Percentiles rank a stretch among this genome's conserved stretches.
Evolutionary conservation across 495 filamentous ascomycete species (phyloP).

Genomic region (Emericellopsis terricola): DNA sequence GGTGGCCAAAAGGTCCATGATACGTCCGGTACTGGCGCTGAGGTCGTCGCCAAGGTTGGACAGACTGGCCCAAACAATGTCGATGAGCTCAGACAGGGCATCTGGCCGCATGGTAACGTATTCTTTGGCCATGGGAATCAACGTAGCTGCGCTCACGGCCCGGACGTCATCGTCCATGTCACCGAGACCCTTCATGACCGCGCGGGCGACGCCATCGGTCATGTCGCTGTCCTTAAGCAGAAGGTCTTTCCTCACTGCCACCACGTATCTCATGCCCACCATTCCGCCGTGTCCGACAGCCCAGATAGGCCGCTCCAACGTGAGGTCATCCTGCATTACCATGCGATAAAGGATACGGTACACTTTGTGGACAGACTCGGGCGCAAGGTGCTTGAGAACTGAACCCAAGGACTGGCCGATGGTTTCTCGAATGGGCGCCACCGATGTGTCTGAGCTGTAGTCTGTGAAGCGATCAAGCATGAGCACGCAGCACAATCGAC

Average conservation of each 20-base stretch:
- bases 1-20: slow-evolving; percentile 94
- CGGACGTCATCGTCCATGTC: slow-evolving; percentile 92
- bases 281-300: slow-evolving; percentile 95
- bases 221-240: slow-evolving; percentile 64
- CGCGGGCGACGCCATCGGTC: slow-evolving; percentile 80
- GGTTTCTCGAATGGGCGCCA: slow-evolving; percentile 89
- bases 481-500: slow-evolving; percentile 79
- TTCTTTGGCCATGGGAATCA: slow-evolving; percentile 89
- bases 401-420: slow-evolving; percentile 91
- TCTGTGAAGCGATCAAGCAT: slow-evolving; percentile 97
- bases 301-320: slow-evolving; percentile 56
- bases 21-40: slow-evolving; percentile 88
- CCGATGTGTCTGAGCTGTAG: slow-evolving; percentile 91
- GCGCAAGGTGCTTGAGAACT: slow-evolving; percentile 61
- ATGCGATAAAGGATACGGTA: slow-evolving; percentile 70
- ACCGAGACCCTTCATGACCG: slow-evolving; percentile 86
- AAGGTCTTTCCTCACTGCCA: slow-evolving; percentile 84
- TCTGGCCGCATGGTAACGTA: slow-evolving; percentile 68
- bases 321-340: slow-evolving; percentile 77
- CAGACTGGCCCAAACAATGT: slow-evolving; percentile 93
- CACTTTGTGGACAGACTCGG: slow-evolving; percentile 55
- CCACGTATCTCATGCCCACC: slow-evolving; percentile 87
- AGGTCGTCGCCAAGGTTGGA: slow-evolving; percentile 91
- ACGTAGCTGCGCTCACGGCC: slow-evolving; percentile 85
- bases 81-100: slow-evolving; percentile 63